These are phyloP conservation scores for Mycosphaerella sp. DNA, from an alignment of 2,329 filamentous ascomycete species.

Conservation along the genomic window DNA sequence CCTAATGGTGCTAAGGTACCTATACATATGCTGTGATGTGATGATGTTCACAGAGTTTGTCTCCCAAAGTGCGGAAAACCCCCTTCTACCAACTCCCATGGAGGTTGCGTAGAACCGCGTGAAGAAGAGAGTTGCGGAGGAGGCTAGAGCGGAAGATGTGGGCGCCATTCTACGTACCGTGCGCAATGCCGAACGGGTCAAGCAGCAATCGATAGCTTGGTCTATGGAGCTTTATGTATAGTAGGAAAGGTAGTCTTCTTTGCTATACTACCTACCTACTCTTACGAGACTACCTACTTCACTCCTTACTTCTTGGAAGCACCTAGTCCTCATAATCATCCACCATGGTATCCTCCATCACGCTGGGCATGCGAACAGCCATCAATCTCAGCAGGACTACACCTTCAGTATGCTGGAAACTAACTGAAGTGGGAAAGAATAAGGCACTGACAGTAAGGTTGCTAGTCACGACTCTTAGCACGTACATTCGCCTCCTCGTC, in stretches of 20 bases:
- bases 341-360: slow-evolving; percentile 18
- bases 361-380: slow-evolving; percentile 21
- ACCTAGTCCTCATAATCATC: background rate
- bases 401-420: slow-evolving; percentile 11
- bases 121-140: no score
- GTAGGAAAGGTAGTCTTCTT: no score
- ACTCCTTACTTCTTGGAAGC: no score
- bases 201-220: slow-evolving; percentile 4
- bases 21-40: no score
- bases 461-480: slow-evolving; percentile 18
- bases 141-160: background rate
- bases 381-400: slow-evolving; percentile 20
- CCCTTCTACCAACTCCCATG: no score
- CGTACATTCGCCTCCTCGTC: slow-evolving; percentile 25
- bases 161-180: slow-evolving; percentile 2
- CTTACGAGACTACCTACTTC: no score
- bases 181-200: slow-evolving; percentile 13
- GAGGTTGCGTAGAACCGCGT: no score
- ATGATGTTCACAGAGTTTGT: no score
- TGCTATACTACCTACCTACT: no score
- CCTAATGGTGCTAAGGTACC: no score
- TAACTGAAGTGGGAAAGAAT: background rate
- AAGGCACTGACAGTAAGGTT: background rate
- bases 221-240: no score
- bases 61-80: no score